phyloP scores from a whole-genome alignment of 1,139 yeast species.

The Suhomyces choctaworum region DNA sequence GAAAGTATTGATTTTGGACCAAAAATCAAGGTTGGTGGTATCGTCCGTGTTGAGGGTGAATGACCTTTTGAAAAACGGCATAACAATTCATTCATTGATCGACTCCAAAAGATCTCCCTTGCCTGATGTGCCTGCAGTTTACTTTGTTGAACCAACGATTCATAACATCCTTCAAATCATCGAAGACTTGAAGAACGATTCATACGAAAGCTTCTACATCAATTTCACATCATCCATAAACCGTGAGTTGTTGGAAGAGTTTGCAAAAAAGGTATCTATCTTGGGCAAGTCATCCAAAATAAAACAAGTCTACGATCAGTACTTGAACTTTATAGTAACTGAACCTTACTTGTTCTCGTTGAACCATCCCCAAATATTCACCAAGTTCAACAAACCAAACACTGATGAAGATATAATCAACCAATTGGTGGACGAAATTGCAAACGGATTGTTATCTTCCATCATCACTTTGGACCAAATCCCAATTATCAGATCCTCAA shows the following conservation, averaged over 20 bases:
- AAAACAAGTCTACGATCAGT: constrained; percentile 90
- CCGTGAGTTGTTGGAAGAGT: constrained; percentile 79
- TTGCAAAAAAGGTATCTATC: constrained; percentile 79
- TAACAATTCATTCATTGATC: constrained; percentile 82
- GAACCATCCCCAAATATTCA: constrained; percentile 66
- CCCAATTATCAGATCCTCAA: constrained; percentile 88
- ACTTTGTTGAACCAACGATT: constrained; percentile 84
- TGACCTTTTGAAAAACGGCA: constrained; percentile 83
- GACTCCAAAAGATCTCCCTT: constrained; percentile 70
- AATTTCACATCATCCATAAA: constrained; percentile 82
- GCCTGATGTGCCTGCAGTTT: constrained; percentile 92
- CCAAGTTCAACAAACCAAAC: constrained; percentile 65
- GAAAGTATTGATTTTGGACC: constrained; percentile 90
- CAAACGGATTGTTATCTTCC: constrained; percentile 77
- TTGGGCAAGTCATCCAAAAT: constrained; percentile 70
- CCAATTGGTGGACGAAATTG: constrained; percentile 62
- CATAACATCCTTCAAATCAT: constrained; percentile 71
- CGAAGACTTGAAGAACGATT: constrained; percentile 69
- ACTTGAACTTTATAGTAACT: constrained; percentile 85
- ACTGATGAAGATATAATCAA: constrained; percentile 78
- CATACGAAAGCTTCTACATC: constrained; percentile 76
- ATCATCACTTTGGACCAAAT: constrained; percentile 75
- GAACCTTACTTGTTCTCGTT: constrained; percentile 89
- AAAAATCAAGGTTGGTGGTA: constrained; percentile 76
- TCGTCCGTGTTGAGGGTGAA: constrained; percentile 89